Conservation (phyloP, 306 rosid species). For the Sicyos baderoa region DNA sequence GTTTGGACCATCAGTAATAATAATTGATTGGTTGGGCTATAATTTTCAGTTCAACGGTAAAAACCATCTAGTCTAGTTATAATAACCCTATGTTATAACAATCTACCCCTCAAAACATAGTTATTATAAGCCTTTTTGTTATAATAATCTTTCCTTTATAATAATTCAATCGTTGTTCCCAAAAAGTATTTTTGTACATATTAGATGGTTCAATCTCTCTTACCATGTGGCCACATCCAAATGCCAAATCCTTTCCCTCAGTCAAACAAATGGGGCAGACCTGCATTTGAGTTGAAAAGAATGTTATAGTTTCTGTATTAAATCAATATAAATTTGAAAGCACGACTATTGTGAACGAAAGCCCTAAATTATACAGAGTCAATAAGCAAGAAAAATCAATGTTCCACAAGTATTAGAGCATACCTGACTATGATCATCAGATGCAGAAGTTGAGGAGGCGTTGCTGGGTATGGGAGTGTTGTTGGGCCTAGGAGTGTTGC, state of each 20-base stretch:
- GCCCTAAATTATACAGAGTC: neutral
- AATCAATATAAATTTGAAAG: neutral
- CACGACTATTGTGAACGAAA: neutral
- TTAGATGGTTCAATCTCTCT: slow-evolving; percentile 13
- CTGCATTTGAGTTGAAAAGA: slow-evolving; percentile 29
- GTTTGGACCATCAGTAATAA: no score
- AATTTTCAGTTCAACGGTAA: no score
- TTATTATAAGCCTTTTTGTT: no score
- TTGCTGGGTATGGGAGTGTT: slow-evolving; percentile 24
- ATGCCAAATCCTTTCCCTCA: slow-evolving; percentile 61
- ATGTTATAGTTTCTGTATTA: neutral
- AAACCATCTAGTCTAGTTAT: no score
- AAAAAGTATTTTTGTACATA: neutral
- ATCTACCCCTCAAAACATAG: no score
- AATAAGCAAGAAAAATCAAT: neutral
- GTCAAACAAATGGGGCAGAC: slow-evolving; percentile 78
- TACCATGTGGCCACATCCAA: slow-evolving; percentile 88
- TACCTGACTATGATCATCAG: slow-evolving; percentile 54
- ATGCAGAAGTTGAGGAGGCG: slow-evolving; percentile 18
- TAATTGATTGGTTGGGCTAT: no score
- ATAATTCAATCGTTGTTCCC: no score
- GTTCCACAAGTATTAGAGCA: slow-evolving; percentile 4
- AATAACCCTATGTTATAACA: no score
- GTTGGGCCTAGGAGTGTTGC: neutral
- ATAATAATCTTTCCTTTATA: no score